Evolutionary conservation across 345 rosid genomes (phyloP), one percentile per base, ranked within the genome.

Genomic region (Theobroma cacao): DNA sequence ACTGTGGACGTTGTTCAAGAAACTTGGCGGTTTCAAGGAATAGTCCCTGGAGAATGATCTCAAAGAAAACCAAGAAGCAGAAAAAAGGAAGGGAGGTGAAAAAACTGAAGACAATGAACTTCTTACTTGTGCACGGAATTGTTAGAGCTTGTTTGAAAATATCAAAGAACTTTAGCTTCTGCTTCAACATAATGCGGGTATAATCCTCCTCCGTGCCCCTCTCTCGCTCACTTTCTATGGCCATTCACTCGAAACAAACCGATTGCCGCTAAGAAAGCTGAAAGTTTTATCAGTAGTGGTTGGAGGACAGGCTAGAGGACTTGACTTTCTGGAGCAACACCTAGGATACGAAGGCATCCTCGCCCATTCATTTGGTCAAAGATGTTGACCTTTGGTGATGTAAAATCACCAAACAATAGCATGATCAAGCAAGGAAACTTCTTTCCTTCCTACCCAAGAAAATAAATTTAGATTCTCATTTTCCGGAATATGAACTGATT

Each of bases 41-140:
- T 0, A 74, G 8, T 13, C 67, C 69, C 20, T 78, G 84, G 48
- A 85, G 80, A 5, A 69, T 31, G 26, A 70, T 56, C 48, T 87
- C 81, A 6, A 71, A 81, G 65, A 73, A 74, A 45, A 80, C n/a
- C 80, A 78, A 78, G 86, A 76, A 80, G 84, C 73, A 82, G 68
- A 85, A 78, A 28, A 82, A 68, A 52, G 90, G 88, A 7, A 83
- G 59, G 70, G 81, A 64, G 38, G 74, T 40, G 60, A 85, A 30
- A 65, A 79, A 13, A 18, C 74, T 64, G 58, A 80, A 64, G 61
- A 83, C 18, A 72, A 81, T 5, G 59, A 85, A 71, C 26, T 38
- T 73, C 52, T 62, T 38, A 69, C 73, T 81, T 79, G 41, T 33
- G 2, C 4, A 2, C 1, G 80, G 75, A 40, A 85, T 38, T 66